Percentiles rank a stretch among this genome's conserved stretches.
These are phyloP conservation scores for Cladophialophora yegresii DNA, from an alignment of 2,329 filamentous ascomycete genomes.

Conservation along the genomic window DNA sequence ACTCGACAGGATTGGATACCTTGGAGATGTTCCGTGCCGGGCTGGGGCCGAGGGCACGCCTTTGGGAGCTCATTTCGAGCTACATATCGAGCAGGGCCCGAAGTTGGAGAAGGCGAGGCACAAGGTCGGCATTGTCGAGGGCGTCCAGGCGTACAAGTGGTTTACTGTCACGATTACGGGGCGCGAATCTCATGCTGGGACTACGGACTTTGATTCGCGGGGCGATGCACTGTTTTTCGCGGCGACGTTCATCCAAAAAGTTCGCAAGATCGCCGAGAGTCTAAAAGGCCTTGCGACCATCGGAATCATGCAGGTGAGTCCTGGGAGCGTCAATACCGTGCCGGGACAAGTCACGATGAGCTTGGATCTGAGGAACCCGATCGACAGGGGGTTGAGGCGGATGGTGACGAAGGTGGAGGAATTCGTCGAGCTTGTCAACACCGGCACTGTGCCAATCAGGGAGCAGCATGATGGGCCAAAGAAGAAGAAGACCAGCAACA, in stretches of 20 bases:
- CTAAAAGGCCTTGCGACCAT: conserved; percentile 66
- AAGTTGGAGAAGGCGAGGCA: conserved; percentile 66
- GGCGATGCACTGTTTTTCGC: conserved; percentile 70
- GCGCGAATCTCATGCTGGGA: conserved; percentile 72
- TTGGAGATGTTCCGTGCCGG: conserved; percentile 58
- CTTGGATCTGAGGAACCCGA: conserved; percentile 33
- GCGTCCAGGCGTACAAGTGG: conserved; percentile 76
- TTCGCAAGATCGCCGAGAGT: conserved; percentile 61
- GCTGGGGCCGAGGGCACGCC: conserved; percentile 55
- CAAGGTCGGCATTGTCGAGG: conserved; percentile 69
- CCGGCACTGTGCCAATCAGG: conserved; percentile 50
- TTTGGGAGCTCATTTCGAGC: conserved; percentile 78
- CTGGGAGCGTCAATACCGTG: conserved; percentile 73
- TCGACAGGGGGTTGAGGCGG: conserved; percentile 24
- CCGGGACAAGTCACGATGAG: conserved; percentile 60
- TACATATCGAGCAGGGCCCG: conserved; percentile 83
- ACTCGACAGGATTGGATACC: conserved; percentile 67
- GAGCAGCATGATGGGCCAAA: not conserved
- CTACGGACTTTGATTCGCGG: conserved; percentile 67
- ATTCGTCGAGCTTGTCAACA: conserved; percentile 46
- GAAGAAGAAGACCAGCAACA: conserved; percentile 3
- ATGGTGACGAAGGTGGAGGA: conserved; percentile 23
- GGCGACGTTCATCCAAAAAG: conserved; percentile 66
- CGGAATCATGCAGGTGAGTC: conserved; percentile 66
- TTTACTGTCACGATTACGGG: conserved; percentile 67